Evolutionary conservation across 345 rosid genomes (phyloP), one percentile per base, ranked within the genome.

Genomic region (Salix udensis): DNA sequence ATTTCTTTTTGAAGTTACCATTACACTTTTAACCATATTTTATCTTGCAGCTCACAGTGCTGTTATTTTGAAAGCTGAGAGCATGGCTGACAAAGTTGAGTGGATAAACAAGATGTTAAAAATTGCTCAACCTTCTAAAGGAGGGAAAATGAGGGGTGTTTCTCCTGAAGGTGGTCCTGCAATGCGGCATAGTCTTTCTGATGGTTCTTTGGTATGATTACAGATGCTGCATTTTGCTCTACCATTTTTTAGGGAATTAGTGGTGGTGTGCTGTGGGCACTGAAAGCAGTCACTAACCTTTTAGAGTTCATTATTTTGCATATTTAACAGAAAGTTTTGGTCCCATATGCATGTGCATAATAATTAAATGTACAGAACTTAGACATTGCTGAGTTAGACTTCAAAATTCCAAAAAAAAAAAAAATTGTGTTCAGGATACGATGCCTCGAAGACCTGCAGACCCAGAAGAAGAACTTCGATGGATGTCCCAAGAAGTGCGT

Each of bases 401-500:
- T 39, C 15, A 31, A 34, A 40, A 28, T 24, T 61, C 62, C 14
- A 42, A 11, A 10, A 14, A 53, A 53, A 18, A 10, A 7, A n/a
- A 24, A 65, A 24, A 26, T 28, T 9, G 76, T 70, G 13, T 71
- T 26, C 81, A 96, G 98, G 98, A 94, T 85, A 88, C 91, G 68
- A 92, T 94, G 97, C 89, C 85, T 74, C 88, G 94, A 84, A 90
- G 89, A 77, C 98, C 99, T 1, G 90, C 86, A 24, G 99, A 96
- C 73, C 99, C 99, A 40, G 99, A 96, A 86, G 98, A 96, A 84
- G 99, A 96, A 81, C 96, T 96, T 34, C 85, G 97, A 64, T 96
- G 99, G 99, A 96, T 96, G 99, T 89, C 99, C 39, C 98, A 96
- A 81, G 97, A 96, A 91, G 97, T 96, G 16, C 96, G 97, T 2